Evolutionary conservation across 805 yeast genomes (phyloP).

Genomic region (Yueomyces sinensis): DNA sequence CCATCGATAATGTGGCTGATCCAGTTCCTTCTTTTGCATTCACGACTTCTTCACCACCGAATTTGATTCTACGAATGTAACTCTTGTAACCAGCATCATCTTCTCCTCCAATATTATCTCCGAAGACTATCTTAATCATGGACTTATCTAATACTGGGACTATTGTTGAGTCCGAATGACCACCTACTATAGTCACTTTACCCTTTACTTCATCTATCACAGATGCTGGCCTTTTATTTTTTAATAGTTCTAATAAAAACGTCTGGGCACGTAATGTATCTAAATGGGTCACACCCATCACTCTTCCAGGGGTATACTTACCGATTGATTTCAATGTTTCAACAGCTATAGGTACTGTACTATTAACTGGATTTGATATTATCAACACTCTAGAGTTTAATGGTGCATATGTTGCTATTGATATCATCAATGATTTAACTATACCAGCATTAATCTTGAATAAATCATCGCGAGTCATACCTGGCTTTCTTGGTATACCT

Average conservation of each 20-base stretch:
- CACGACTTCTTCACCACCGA: constrained; percentile 83
- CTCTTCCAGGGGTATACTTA: constrained; percentile 60
- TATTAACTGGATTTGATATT: constrained; percentile 75
- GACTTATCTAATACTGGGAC: constrained; percentile 56
- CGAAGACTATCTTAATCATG: constrained; percentile 17
- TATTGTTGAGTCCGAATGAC: constrained; percentile 76
- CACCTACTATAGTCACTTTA: constrained; percentile 62
- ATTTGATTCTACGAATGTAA: constrained; percentile 65
- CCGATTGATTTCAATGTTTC: constrained; percentile 64
- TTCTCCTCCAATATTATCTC: too few species aligned
- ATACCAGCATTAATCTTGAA: constrained; percentile 76
- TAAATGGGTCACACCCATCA: constrained; percentile 74
- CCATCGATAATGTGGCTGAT: constrained; percentile 78
- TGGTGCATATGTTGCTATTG: constrained; percentile 54
- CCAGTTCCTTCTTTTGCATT: constrained; percentile 78
- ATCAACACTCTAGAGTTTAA: constrained; percentile 51
- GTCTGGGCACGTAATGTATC: constrained; percentile 69
- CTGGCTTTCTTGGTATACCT: constrained; percentile 83
- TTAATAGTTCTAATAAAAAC: constrained; percentile 31
- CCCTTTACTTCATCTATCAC: not conserved
- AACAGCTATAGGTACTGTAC: constrained; percentile 73
- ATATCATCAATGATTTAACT: constrained; percentile 63
- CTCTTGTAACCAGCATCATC: constrained; percentile 38
- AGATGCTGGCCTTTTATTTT: not conserved
- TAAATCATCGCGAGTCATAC: constrained; percentile 79